A percentile compares a stretch with the other conserved stretches of the same genome.
Conservation (phyloP, 768 basidiomycete species). For the Boletus subparvulus region DNA sequence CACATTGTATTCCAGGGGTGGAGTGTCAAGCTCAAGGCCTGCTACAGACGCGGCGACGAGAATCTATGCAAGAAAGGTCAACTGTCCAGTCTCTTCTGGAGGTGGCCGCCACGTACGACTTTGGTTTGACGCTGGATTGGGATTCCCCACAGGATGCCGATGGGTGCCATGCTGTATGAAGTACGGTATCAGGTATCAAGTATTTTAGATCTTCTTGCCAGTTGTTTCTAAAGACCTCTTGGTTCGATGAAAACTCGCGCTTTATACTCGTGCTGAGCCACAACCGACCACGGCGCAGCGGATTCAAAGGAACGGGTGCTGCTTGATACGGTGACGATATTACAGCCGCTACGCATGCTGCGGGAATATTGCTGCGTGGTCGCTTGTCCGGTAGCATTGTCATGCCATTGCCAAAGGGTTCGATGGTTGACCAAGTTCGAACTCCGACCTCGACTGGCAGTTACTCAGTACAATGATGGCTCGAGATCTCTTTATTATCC, state of each 20-base stretch:
- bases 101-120: too few relatives aligned
- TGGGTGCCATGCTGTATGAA: slow-evolving; percentile 20
- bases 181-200: background rate
- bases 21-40: slow-evolving; percentile 26
- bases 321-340: background rate
- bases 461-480: too few relatives aligned
- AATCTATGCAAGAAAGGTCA: slow-evolving; percentile 20
- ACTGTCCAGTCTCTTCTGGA: too few relatives aligned
- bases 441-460: too few relatives aligned
- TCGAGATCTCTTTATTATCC: too few relatives aligned
- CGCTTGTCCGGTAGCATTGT: too few relatives aligned
- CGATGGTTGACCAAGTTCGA: too few relatives aligned
- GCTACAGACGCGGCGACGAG: slow-evolving; percentile 23
- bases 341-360: background rate
- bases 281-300: background rate
- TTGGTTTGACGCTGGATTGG: slow-evolving; percentile 27
- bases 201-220: background rate
- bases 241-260: background rate
- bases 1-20: slow-evolving; percentile 23
- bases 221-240: background rate
- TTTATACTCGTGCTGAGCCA: slow-evolving; percentile 11
- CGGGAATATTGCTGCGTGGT: too few relatives aligned
- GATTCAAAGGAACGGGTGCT: background rate
- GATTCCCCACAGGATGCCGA: too few relatives aligned
- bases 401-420: too few relatives aligned